Percentiles rank a stretch among this genome's conserved stretches.
Conservation (phyloP, 202 grass and related monocot species). For the Eragrostis tef region DNA sequence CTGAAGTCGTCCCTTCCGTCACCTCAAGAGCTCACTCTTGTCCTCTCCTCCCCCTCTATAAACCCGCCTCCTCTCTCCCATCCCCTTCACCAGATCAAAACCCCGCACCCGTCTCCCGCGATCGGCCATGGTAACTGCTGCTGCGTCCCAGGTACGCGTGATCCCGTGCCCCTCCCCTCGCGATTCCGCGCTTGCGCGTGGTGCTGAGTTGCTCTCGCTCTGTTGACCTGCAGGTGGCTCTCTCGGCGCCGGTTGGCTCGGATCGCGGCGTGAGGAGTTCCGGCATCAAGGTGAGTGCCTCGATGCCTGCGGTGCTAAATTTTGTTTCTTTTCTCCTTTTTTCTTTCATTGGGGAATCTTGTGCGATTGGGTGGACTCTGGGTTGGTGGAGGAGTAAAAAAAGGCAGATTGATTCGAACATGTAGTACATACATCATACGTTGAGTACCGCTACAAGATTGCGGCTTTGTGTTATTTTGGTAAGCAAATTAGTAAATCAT, state of each 20-base stretch:
- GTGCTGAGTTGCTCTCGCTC: background rate
- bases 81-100: constrained; percentile 37
- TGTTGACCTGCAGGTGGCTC: constrained; percentile 54
- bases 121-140: constrained; percentile 65
- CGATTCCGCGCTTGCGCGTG: background rate
- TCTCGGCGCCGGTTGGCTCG: constrained; percentile 52
- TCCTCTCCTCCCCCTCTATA: constrained; percentile 29
- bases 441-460: background rate
- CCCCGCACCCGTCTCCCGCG: background rate
- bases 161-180: background rate
- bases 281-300: constrained; percentile 61
- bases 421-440: background rate
- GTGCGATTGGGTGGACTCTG: background rate
- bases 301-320: background rate
- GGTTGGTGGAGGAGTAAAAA: background rate
- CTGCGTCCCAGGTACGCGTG: constrained; percentile 61
- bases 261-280: constrained; percentile 54
- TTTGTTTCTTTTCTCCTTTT: background rate
- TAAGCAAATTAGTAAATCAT: background rate
- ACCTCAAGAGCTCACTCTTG: constrained; percentile 52
- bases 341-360: background rate
- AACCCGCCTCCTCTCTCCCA: constrained; percentile 30
- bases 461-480: background rate
- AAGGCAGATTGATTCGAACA: constrained; percentile 2
- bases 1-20: constrained; percentile 57